Evolutionary conservation across 768 basidiomycete species (phyloP).

Genomic region (Rhodotorula diobovata): DNA sequence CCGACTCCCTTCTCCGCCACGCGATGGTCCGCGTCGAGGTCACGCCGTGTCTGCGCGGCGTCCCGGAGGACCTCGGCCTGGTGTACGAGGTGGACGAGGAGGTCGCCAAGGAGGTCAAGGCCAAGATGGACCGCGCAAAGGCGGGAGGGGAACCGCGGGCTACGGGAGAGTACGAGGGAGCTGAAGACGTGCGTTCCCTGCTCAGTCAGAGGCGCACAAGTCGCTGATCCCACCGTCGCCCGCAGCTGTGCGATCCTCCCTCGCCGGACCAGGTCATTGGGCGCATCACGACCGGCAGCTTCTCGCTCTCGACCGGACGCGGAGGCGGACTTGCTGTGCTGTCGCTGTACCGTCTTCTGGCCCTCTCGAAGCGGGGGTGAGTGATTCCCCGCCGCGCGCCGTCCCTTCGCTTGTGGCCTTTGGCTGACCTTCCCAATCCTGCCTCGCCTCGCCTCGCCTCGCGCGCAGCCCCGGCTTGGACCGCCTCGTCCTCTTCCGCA

Average conservation of each 20-base stretch:
- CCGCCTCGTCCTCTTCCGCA: slow-evolving; percentile 32
- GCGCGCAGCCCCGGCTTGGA: not conserved
- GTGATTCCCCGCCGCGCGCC: not conserved
- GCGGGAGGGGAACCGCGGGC: slow-evolving; percentile 41
- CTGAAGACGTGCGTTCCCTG: slow-evolving; percentile 17
- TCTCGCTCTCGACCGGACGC: slow-evolving; percentile 69
- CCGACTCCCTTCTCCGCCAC: slow-evolving; percentile 45
- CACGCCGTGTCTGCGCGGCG: slow-evolving; percentile 62
- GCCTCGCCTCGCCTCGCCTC: too few relatives aligned
- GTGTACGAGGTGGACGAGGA: slow-evolving; percentile 63
- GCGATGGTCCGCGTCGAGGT: slow-evolving; percentile 68
- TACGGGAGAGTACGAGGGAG: slow-evolving; percentile 33
- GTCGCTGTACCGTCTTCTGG: slow-evolving; percentile 50
- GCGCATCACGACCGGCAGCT: slow-evolving; percentile 76
- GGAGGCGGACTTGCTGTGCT: slow-evolving; percentile 75
- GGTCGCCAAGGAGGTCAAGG: slow-evolving; percentile 56
- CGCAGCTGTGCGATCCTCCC: slow-evolving; percentile 23
- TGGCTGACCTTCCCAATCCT: slow-evolving; percentile 8
- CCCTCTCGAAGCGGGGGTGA: not conserved
- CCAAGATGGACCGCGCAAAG: slow-evolving; percentile 52
- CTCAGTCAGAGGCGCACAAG: too few relatives aligned
- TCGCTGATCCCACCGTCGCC: not conserved
- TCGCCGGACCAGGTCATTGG: slow-evolving; percentile 54
- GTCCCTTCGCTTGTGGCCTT: too few relatives aligned
- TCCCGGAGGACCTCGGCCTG: slow-evolving; percentile 67